Conservation (phyloP, 2,329 filamentous ascomycete species). For the Coniochaeta sp. region DNA sequence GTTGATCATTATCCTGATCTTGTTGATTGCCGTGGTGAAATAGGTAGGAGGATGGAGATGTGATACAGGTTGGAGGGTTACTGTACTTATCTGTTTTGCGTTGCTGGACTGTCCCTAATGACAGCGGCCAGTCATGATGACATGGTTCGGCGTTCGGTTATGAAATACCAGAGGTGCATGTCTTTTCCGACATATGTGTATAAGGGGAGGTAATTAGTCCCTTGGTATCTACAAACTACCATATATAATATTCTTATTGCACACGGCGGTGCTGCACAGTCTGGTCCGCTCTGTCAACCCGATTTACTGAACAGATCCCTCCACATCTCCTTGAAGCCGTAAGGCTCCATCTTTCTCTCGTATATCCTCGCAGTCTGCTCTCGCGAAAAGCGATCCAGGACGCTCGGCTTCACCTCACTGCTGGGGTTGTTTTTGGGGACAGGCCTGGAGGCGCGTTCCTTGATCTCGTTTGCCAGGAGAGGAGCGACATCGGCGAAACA, state of each 20-base stretch:
- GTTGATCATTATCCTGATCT: conserved; percentile 72
- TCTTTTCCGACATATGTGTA: not conserved
- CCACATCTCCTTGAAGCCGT: conserved; percentile 88
- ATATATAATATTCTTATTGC: not conserved
- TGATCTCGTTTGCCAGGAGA: conserved; percentile 63
- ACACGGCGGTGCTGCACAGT: not conserved
- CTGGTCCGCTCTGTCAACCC: not conserved
- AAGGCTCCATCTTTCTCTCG: conserved; percentile 68
- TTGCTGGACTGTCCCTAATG: too few species aligned
- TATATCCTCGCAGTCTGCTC: conserved; percentile 53
- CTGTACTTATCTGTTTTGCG: not conserved
- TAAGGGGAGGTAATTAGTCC: not conserved
- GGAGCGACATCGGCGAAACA: conserved; percentile 88
- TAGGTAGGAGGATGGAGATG: conserved; percentile 25
- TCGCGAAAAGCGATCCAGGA: conserved; percentile 55
- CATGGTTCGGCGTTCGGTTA: not conserved
- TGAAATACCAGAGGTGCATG: not conserved
- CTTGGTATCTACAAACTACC: not conserved
- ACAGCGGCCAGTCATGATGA: not conserved
- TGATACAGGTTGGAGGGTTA: not conserved
- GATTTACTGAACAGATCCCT: conserved; percentile 55
- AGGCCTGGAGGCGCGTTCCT: conserved; percentile 52
- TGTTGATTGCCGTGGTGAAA: conserved; percentile 78
- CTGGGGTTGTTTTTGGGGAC: conserved; percentile 19
- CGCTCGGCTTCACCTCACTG: conserved; percentile 21